Conservation (phyloP, 495 filamentous ascomycete species). For the Penicillium coffeae region DNA sequence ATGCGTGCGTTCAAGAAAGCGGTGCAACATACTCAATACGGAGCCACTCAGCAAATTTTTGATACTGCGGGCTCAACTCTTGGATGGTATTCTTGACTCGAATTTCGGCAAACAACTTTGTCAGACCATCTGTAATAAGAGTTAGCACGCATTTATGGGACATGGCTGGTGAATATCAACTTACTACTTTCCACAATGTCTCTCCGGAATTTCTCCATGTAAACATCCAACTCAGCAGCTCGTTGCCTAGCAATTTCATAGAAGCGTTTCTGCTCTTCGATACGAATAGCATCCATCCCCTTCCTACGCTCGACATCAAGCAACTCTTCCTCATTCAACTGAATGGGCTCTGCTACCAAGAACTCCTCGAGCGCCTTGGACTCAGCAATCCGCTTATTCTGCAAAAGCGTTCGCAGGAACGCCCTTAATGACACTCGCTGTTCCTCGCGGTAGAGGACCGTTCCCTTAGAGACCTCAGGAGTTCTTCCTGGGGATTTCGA, state of each 20-base stretch:
- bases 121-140: conserved; percentile 66
- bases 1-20: background rate
- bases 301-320: conserved; percentile 76
- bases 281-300: conserved; percentile 76
- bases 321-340: conserved; percentile 73
- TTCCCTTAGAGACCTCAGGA: conserved; percentile 32
- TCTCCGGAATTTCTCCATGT: conserved; percentile 84
- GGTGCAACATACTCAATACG: conserved; percentile 67
- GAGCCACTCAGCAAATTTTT: conserved; percentile 98
- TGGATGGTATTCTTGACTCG: conserved; percentile 77
- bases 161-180: conserved; percentile 22
- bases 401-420: conserved; percentile 76
- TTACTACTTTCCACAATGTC: conserved; percentile 75
- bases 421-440: conserved; percentile 90
- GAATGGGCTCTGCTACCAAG: conserved; percentile 63
- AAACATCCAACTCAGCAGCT: conserved; percentile 88
- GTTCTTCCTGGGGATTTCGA: conserved; percentile 49
- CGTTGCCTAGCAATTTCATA: conserved; percentile 92
- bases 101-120: conserved; percentile 90
- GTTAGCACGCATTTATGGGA: background rate
- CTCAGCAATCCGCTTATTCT: conserved; percentile 76
- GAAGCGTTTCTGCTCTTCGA: conserved; percentile 89
- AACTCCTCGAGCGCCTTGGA: conserved; percentile 82
- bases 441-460: conserved; percentile 78
- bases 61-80: conserved; percentile 89